Percentiles rank a stretch among this genome's conserved stretches.
These are phyloP conservation scores for Protomyces lactucae-debilis DNA, from an alignment of 1,139 yeast genomes.

Conservation along the genomic window DNA sequence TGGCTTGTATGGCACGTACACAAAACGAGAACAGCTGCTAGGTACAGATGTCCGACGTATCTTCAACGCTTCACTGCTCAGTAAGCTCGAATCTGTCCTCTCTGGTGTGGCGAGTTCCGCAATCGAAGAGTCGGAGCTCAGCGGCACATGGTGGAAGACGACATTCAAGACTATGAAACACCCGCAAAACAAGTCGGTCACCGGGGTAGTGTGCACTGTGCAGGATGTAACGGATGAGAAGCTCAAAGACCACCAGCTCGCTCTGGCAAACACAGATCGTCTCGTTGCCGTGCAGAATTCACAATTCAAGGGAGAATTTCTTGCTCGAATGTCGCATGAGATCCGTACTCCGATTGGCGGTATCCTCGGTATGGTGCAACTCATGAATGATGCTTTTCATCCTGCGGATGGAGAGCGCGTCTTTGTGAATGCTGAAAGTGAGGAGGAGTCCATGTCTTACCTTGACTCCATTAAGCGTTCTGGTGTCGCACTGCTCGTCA, in stretches of 20 bases:
- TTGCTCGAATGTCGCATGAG: conserved; percentile 89
- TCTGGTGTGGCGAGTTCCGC: conserved; percentile 11
- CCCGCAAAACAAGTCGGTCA: conserved; percentile 31
- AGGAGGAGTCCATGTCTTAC: conserved; percentile 75
- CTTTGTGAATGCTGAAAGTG: conserved; percentile 44
- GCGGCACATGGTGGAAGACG: conserved; percentile 36
- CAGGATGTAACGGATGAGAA: conserved; percentile 39
- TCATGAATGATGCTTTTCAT: conserved; percentile 60
- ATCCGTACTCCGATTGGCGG: conserved; percentile 89
- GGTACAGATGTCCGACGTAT: conserved; percentile 8
- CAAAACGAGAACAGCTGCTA: not conserved
- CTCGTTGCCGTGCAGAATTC: conserved; percentile 82
- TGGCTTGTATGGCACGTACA: conserved; percentile 16
- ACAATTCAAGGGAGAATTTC: conserved; percentile 84
- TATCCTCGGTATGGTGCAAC: conserved; percentile 86
- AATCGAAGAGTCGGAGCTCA: conserved; percentile 34
- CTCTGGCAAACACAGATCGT: conserved; percentile 57
- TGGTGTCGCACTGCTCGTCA: conserved; percentile 69
- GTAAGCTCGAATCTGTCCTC: conserved; percentile 13
- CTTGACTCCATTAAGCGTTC: conserved; percentile 69
- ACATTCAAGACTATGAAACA: conserved; percentile 30
- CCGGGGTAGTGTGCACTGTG: conserved; percentile 36
- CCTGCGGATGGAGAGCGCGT: conserved; percentile 3
- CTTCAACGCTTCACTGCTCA: conserved; percentile 2
- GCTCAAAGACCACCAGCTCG: conserved; percentile 54